A percentile compares a stretch with the other conserved stretches of the same genome.
Conservation (phyloP, 768 basidiomycete genomes). For the Termitomyces sp. region DNA sequence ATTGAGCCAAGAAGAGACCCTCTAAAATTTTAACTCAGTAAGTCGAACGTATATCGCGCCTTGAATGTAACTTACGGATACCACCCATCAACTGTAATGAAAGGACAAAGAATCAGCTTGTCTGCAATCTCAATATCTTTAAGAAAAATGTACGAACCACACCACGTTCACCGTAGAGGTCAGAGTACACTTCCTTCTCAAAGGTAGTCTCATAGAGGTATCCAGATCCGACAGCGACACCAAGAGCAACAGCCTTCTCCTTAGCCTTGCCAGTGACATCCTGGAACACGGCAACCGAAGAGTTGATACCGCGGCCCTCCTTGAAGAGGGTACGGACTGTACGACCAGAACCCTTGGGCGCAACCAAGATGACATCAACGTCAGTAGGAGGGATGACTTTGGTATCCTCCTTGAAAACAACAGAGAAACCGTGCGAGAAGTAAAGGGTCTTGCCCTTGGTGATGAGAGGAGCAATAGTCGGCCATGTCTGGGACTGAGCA, state of each 20-base stretch:
- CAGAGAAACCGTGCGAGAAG: conserved; percentile 99
- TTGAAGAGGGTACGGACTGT: conserved; percentile 99
- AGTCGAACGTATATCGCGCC: neutral
- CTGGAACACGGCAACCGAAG: conserved; percentile 91
- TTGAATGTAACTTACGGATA: conserved; percentile 59
- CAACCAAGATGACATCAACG: conserved; percentile 98
- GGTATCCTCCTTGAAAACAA: conserved; percentile 97
- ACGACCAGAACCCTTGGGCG: conserved; percentile 97
- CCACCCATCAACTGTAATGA: conserved; percentile 83
- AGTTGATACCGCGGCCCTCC: conserved; percentile 98
- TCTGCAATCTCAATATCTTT: conserved; percentile 1
- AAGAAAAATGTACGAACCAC: conserved; percentile 58
- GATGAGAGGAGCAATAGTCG: conserved; percentile 83
- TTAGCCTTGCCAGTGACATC: conserved; percentile 97
- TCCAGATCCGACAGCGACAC: conserved; percentile 92
- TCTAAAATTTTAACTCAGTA: conserved; percentile 36
- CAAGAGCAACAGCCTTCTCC: conserved; percentile 94
- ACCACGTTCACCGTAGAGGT: conserved; percentile 99
- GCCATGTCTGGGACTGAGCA: conserved; percentile 97
- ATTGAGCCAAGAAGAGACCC: conserved; percentile 99
- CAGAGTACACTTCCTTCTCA: conserved; percentile 99
- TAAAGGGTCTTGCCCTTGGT: conserved; percentile 99
- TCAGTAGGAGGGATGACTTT: conserved; percentile 87
- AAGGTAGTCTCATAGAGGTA: conserved; percentile 99
- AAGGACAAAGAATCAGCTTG: conserved; percentile 3